Evolutionary conservation across 1,139 yeast species (phyloP).

Genomic region (Wickerhamomyces sp.): DNA sequence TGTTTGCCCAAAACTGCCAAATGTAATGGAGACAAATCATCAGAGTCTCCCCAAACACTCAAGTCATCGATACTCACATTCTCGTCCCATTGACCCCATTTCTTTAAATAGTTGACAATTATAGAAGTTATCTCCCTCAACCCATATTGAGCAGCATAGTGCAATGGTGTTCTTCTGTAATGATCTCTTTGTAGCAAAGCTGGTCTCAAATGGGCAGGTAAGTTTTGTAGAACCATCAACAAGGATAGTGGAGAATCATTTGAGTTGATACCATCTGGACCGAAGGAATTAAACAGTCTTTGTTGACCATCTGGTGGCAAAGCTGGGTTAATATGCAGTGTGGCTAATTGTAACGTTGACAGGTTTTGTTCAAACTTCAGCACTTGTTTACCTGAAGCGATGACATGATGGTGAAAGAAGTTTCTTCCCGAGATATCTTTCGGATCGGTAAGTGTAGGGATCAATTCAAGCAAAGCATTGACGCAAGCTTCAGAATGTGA

Average conservation of each 20-base stretch:
- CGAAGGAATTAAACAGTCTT: slow-evolving; percentile 42
- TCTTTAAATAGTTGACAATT: slow-evolving; percentile 45
- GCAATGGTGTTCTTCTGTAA: slow-evolving; percentile 80
- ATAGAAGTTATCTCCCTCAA: slow-evolving; percentile 56
- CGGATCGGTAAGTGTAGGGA: slow-evolving; percentile 52
- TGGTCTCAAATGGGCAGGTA: slow-evolving; percentile 47
- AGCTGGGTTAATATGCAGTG: slow-evolving; percentile 38
- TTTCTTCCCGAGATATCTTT: slow-evolving; percentile 78
- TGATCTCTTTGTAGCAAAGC: slow-evolving; percentile 64
- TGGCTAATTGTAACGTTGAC: slow-evolving; percentile 7
- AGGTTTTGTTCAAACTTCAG: slow-evolving; percentile 8
- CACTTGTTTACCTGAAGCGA: slow-evolving; percentile 59
- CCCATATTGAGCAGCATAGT: slow-evolving; percentile 88
- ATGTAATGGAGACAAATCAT: slow-evolving; percentile 76
- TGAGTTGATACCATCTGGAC: slow-evolving; percentile 62
- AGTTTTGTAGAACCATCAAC: slow-evolving; percentile 44
- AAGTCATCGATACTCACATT: slow-evolving; percentile 53
- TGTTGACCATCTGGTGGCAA: slow-evolving; percentile 41
- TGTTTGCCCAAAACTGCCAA: slow-evolving; percentile 80
- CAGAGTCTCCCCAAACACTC: slow-evolving; percentile 77
- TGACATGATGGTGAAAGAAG: slow-evolving; percentile 77
- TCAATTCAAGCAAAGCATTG: slow-evolving; percentile 42
- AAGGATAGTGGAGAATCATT: slow-evolving; percentile 51
- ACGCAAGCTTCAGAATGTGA: slow-evolving; percentile 49
- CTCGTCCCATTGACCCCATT: slow-evolving; percentile 47